phyloP scores from a whole-genome alignment of 2,329 filamentous ascomycete species.

The Hymenoscyphus infarciens region DNA sequence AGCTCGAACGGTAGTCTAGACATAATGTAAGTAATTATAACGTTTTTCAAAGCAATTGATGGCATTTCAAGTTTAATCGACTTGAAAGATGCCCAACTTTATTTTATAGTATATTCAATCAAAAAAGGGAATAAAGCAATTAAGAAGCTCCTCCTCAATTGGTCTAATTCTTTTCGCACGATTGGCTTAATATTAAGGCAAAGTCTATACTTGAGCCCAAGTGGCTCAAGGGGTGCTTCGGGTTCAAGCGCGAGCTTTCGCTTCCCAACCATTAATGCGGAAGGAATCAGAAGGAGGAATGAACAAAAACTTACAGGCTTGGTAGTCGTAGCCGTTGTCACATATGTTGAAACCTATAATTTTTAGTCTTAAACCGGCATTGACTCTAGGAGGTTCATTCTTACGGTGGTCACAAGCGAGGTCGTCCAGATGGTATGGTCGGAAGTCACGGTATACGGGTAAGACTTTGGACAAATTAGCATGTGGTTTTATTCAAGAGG shows the following conservation, averaged over 20 bases:
- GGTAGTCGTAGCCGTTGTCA: not conserved
- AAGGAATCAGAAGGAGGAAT: not conserved
- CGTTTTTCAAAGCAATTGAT: not conserved
- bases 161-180: no score
- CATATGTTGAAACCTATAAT: not conserved
- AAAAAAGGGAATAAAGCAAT: no score
- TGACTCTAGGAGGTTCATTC: not conserved
- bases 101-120: no score
- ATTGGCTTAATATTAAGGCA: not conserved
- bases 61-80: not conserved
- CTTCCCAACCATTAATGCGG: not conserved
- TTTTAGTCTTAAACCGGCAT: not conserved
- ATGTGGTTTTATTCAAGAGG: not conserved
- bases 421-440: not conserved
- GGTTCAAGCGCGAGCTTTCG: not conserved
- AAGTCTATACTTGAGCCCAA: not conserved
- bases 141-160: no score
- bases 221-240: not conserved
- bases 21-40: not conserved
- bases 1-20: slow-evolving; percentile 4
- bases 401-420: not conserved
- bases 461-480: not conserved
- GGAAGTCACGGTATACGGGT: not conserved
- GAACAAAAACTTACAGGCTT: not conserved
- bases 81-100: not conserved